Conservation (phyloP, 2,329 filamentous ascomycete genomes). For the Botryotinia narcissicola region DNA sequence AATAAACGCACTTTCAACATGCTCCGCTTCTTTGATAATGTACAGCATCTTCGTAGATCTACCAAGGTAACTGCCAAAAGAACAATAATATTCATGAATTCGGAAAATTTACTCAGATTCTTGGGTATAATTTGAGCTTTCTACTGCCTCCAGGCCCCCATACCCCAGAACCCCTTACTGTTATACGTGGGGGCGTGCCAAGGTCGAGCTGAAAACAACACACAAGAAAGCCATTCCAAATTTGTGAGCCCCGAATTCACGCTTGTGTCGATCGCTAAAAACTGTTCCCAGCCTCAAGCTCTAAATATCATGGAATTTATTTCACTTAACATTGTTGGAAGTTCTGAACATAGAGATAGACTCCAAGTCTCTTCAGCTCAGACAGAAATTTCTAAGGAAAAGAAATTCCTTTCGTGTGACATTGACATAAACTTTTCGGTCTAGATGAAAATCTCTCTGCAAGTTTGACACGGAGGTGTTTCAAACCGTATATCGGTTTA, state of each 20-base stretch:
- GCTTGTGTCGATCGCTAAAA: not conserved
- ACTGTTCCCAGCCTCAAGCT: not conserved
- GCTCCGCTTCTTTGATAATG: not conserved
- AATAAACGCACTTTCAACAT: not conserved
- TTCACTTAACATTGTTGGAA: too few species aligned
- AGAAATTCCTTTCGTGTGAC: not conserved
- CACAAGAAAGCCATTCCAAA: not conserved
- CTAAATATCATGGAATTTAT: too few species aligned
- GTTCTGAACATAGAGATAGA: not conserved
- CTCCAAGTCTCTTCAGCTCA: not conserved
- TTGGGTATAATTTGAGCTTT: not conserved
- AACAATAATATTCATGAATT: not conserved
- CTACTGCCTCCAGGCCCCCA: not conserved
- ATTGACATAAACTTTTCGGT: not conserved
- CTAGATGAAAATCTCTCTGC: not conserved
- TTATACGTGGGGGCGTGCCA: conserved; percentile 4
- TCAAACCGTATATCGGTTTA: not conserved
- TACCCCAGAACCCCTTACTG: not conserved
- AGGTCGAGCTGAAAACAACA: conserved; percentile 16
- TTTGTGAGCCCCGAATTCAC: not conserved
- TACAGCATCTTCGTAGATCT: not conserved
- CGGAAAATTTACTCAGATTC: not conserved
- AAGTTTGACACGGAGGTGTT: not conserved
- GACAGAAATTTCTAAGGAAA: not conserved
- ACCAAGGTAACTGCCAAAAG: not conserved